Base-by-base conservation (phyloP, 441 rosid genomes). In the Lagerstroemia fauriei region DNA sequence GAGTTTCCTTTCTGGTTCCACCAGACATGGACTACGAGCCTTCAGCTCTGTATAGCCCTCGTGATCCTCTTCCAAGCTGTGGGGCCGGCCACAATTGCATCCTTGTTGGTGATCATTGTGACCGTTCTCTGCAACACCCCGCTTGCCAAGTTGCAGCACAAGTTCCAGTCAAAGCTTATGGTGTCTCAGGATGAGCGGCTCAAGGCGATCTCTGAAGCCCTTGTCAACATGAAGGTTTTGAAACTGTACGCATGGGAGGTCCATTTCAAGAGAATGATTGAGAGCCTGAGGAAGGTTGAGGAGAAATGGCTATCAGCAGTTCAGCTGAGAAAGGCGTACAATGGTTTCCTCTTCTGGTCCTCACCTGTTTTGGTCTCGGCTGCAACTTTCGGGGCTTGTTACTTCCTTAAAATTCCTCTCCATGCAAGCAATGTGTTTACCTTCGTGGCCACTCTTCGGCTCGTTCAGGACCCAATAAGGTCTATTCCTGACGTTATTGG, bases 1-100 rank as follows among this genome's bases (percentile, higher is more conserved):
- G 99, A 96, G 48, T 96, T 95, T 78, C 97, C 99, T 5, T 96
- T 89, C 83, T 96, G 98, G 99, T 90, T 93, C 83, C 99, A 96
- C 78, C 98, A 95, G 89, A 93, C 92, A 66, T 97, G 99, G 99
- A 89, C 98, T 1, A 97, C 99, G 47, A 87, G 91, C 85, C 90
- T 97, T 78, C 98, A 95, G 90, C 92, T 97, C 34, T 89, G 94
- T 75, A 85, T 97, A 6, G 94, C 98, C 9, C 87, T 97, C 0
- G 81, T 86, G 72, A 93, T 97, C 80, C 93, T 97, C 57, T 92
- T 92, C 91, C 90, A 85, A 27, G 90, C 99, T 5, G 96, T 97
- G 57, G 99, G 99, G 73, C 83, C 92, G 2, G 98, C 99, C 53
- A 97, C 99, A 13, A 57, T 95, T 31, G 95, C 98, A 29, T 91